These are phyloP conservation scores for Mollisiaceae sp. DNA, from an alignment of 2,329 filamentous ascomycete species.

Conservation along the genomic window DNA sequence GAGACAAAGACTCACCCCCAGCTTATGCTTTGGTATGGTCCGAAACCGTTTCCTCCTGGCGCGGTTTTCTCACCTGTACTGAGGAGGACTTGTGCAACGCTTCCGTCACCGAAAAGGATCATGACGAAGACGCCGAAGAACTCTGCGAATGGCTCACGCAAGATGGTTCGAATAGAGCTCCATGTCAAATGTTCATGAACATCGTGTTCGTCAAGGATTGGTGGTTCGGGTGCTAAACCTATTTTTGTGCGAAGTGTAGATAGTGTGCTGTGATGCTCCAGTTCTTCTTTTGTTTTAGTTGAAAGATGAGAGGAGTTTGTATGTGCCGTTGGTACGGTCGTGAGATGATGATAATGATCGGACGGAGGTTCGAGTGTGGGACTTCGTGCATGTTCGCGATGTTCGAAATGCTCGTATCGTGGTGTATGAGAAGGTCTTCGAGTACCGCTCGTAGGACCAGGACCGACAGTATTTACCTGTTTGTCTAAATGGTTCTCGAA, in stretches of 20 bases:
- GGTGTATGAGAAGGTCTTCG: conserved; percentile 18
- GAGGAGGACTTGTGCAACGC: conserved; percentile 71
- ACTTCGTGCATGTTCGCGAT: conserved; percentile 25
- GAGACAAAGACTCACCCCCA: conserved; percentile 32
- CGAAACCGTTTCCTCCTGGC: conserved; percentile 34
- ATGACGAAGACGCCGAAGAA: conserved; percentile 73
- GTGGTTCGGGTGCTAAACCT: conserved; percentile 30
- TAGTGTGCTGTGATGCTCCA: conserved; percentile 25
- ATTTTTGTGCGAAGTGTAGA: conserved; percentile 30
- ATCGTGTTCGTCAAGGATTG: conserved; percentile 35
- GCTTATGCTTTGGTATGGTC: conserved; percentile 37
- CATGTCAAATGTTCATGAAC: conserved; percentile 50
- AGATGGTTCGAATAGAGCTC: conserved; percentile 55
- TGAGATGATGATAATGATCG: not conserved
- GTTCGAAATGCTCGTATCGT: conserved; percentile 26
- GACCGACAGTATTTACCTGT: conserved; percentile 25
- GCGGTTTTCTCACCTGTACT: conserved; percentile 45
- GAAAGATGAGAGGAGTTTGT: not conserved
- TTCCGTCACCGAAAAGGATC: conserved; percentile 73
- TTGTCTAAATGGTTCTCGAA: conserved; percentile 29
- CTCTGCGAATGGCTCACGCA: conserved; percentile 67
- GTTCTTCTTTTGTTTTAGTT: conserved; percentile 20
- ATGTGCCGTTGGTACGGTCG: conserved; percentile 8
- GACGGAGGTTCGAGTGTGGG: conserved; percentile 10
- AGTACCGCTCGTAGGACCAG: conserved; percentile 17